These are phyloP conservation scores for Suaeda aralocaspica DNA, from an alignment of 148 eudicot species.

Conservation along the genomic window DNA sequence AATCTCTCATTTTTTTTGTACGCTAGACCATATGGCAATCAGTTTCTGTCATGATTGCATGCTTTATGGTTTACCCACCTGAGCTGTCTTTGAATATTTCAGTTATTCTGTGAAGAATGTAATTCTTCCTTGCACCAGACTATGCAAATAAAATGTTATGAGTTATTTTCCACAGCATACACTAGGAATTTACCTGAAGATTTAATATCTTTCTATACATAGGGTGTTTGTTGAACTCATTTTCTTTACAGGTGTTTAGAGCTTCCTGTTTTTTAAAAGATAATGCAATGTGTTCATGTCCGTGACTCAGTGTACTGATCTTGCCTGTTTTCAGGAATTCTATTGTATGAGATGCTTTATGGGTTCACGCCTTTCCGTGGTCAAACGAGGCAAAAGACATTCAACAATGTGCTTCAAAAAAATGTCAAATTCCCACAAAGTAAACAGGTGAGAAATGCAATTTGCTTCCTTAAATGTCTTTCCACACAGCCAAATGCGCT, in stretches of 20 bases:
- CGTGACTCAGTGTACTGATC: not conserved
- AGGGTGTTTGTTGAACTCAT: not conserved
- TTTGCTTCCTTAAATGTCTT: not conserved
- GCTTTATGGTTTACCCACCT: not conserved
- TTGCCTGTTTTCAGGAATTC: constrained; percentile 52
- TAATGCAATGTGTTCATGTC: not conserved
- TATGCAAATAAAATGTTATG: not conserved
- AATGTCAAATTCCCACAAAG: constrained; percentile 72
- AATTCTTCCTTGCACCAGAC: not conserved
- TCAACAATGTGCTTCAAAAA: constrained; percentile 79
- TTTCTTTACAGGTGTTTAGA: not conserved
- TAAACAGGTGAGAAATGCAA: constrained; percentile 42
- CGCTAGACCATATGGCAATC: no score
- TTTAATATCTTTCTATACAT: not conserved
- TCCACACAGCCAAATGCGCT: not conserved
- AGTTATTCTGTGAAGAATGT: not conserved
- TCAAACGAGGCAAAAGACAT: constrained; percentile 96
- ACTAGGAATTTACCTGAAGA: no score
- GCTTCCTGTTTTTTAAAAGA: no score
- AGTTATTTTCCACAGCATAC: no score
- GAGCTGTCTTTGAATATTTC: not conserved
- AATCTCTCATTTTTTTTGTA: no score
- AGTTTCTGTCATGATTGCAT: not conserved
- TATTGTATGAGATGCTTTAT: constrained; percentile 84
- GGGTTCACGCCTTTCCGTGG: constrained; percentile 98